Percentiles rank a stretch among this genome's conserved stretches.
These are phyloP conservation scores for Sideroxylon spinosum DNA, from an alignment of 179 eudicot genomes.

Conservation along the genomic window DNA sequence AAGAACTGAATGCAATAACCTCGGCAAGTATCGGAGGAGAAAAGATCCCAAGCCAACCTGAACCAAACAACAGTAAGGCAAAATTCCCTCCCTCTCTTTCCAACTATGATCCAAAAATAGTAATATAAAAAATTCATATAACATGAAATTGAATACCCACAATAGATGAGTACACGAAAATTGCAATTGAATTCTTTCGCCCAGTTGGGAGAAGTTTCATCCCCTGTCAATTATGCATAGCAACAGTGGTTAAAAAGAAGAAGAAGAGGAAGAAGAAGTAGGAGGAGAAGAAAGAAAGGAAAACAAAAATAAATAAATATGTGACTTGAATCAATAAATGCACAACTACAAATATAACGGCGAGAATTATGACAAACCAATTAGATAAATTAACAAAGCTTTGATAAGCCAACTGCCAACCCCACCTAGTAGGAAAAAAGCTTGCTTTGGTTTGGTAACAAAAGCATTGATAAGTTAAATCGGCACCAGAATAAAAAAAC, in stretches of 20 bases:
- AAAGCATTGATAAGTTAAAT: too few relatives aligned
- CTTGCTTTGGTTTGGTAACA: too few relatives aligned
- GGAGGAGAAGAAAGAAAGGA: background rate
- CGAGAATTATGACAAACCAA: background rate
- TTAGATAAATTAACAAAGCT: background rate
- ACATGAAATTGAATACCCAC: conserved; percentile 41
- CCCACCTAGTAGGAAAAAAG: too few relatives aligned
- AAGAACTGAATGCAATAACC: conserved; percentile 52
- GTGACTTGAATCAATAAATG: background rate
- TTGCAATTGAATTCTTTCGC: conserved; percentile 63
- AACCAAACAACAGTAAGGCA: conserved; percentile 19
- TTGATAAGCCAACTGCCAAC: too few relatives aligned
- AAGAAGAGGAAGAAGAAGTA: background rate
- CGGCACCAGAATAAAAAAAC: background rate
- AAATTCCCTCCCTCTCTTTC: background rate
- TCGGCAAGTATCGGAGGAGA: conserved; percentile 62
- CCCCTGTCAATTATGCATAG: conserved; percentile 52
- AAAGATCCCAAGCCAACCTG: conserved; percentile 90
- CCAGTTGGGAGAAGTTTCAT: conserved; percentile 99
- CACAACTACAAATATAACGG: background rate
- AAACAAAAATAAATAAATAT: background rate
- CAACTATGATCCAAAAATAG: background rate
- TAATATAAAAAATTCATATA: conserved; percentile 20
- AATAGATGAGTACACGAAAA: conserved; percentile 61
- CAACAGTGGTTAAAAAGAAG: background rate